Evolutionary conservation across 805 yeast species (phyloP).

Genomic region (Priceomyces castillae): DNA sequence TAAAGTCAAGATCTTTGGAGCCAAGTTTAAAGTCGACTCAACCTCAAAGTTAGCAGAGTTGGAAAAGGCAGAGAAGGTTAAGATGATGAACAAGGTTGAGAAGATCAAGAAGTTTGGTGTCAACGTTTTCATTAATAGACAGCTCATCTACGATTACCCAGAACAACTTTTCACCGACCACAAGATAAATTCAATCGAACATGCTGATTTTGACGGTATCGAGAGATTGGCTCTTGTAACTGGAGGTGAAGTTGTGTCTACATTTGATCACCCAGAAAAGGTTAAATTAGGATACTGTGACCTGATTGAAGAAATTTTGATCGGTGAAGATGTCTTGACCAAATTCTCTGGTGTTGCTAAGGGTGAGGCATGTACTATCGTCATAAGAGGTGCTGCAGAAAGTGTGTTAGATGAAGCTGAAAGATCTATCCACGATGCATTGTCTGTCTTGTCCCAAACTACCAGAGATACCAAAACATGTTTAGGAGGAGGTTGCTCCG

Average conservation of each 20-base stretch:
- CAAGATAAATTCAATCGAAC: constrained; percentile 88
- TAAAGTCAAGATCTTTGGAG: constrained; percentile 95
- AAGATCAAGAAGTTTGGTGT: constrained; percentile 85
- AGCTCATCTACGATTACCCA: constrained; percentile 96
- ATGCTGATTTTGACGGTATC: constrained; percentile 97
- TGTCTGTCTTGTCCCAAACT: constrained; percentile 92
- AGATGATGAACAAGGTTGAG: constrained; percentile 86
- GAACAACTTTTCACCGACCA: constrained; percentile 91
- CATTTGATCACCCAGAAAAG: constrained; percentile 87
- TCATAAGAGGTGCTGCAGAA: constrained; percentile 62
- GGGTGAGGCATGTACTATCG: constrained; percentile 95
- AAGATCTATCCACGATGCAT: constrained; percentile 81
- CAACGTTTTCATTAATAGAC: constrained; percentile 92
- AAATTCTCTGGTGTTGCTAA: constrained; percentile 94
- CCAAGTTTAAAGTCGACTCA: constrained; percentile 94
- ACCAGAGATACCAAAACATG: constrained; percentile 89
- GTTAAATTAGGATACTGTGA: constrained; percentile 89
- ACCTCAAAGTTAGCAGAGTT: constrained; percentile 91
- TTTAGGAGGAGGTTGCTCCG: constrained; percentile 91
- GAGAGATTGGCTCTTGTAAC: constrained; percentile 95
- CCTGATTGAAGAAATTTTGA: constrained; percentile 81
- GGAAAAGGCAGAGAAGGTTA: constrained; percentile 89
- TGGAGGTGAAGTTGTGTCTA: constrained; percentile 97
- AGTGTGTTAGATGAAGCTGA: constrained; percentile 49
- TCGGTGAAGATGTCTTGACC: constrained; percentile 89